phyloP scores from a whole-genome alignment of 2,329 filamentous ascomycete genomes.

The Sclerotinia subarctica region DNA sequence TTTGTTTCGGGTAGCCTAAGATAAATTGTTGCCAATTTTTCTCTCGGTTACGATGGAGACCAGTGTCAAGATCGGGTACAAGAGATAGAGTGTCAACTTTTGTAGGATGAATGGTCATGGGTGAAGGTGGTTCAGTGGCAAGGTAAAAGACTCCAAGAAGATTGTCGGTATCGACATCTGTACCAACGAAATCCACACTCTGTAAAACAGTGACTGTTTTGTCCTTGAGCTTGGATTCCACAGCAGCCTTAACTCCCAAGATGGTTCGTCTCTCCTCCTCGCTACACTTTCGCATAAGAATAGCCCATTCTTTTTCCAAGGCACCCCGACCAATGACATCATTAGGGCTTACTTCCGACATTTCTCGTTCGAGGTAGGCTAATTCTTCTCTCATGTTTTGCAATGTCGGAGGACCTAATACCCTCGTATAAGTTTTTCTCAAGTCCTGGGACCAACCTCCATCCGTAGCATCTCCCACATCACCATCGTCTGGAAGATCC shows the following conservation, averaged over 20 bases:
- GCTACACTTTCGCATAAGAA: not conserved
- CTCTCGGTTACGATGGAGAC: not conserved
- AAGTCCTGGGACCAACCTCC: not conserved
- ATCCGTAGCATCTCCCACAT: not conserved
- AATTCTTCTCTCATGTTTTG: not conserved
- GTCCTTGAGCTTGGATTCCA: not conserved
- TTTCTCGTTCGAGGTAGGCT: not conserved
- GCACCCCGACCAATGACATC: not conserved
- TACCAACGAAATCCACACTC: not conserved
- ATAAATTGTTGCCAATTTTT: slow-evolving; percentile 7
- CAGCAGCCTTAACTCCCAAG: not conserved
- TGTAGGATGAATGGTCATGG: not conserved
- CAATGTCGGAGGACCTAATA: slow-evolving; percentile 1
- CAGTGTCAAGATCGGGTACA: slow-evolving; percentile 3
- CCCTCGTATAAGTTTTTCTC: not conserved
- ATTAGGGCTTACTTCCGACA: not conserved
- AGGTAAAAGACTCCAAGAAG: slow-evolving; percentile 11
- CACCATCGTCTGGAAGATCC: slow-evolving; percentile 1
- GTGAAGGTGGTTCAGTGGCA: slow-evolving; percentile 8
- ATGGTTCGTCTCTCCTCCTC: not conserved
- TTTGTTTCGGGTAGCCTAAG: slow-evolving; percentile 6
- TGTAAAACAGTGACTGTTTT: slow-evolving; percentile 11
- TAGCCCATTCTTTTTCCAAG: not conserved
- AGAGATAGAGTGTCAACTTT: not conserved
- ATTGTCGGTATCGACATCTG: slow-evolving; percentile 16